Evolutionary conservation across 139 green algal genomes (phyloP), one percentile per base, ranked within the genome.

Genomic region (Chlamydomonas sp.): DNA sequence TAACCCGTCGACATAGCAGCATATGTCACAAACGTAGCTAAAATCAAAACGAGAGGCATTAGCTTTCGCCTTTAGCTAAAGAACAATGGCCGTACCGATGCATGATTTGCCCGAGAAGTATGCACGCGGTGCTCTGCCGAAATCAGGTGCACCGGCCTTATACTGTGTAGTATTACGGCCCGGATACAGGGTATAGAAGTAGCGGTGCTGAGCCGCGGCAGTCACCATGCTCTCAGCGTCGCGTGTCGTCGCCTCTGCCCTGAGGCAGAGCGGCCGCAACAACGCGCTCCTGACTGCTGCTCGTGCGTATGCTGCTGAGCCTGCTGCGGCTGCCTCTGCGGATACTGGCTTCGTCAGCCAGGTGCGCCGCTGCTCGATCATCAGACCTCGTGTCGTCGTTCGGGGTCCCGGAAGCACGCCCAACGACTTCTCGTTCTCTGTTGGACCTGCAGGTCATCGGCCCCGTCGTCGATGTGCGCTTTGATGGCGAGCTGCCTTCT

Each of bases 381-480:
- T 82, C 83, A 83, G 64, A 69, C 62, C 31, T 17, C 15, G 31
- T 78, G 72, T 78, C n/a, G 75, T 49, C 79, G 81, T 71, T 57
- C 60, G 16, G 0, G 31, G 49, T 88, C 63, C 49, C 74, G 83
- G 63, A 81, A 83, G 63, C 1, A 15, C 31, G 9, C 14, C 8
- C 77, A 66, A 16, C 17, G 10, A 58, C 67, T 5, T 5, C 17
- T 59, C 17, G 17, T 31, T 9, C 67, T 17, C n/a, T 20, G 49
- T 1, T 12, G 61, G 4, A 3, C 64, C 49, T 66, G 64, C 92
- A 99, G 95, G 96, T 99, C 63, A 99, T 99, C 84, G 98, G 98
- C 63, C 97, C 98, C 75, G 98, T 99, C 8, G 98, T 99, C 31
- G 98, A 99, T 83, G 98, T 99, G 71, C 96, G 98, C 80, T 99